A percentile compares a stretch with the other conserved stretches of the same genome.
phyloP scores from a whole-genome alignment of 1,284 basidiomycete species.

The Xerocomus amazonicus region DNA sequence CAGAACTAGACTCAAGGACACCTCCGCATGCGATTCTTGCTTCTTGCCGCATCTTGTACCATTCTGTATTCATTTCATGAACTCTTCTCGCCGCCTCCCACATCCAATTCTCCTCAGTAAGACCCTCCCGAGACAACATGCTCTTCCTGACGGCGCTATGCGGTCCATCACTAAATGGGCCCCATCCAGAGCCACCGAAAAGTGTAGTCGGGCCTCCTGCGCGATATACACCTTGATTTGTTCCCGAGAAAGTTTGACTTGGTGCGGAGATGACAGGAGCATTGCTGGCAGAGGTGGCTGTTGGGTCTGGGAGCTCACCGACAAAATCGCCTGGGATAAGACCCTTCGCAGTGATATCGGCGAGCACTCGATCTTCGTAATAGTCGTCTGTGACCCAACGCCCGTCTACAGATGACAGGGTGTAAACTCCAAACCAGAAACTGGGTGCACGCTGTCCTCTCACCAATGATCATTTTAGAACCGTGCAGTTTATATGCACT shows the following conservation, averaged over 20 bases:
- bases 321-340: constrained; percentile 73
- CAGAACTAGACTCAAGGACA: constrained; percentile 30
- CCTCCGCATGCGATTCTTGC: constrained; percentile 48
- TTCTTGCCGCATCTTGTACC: constrained; percentile 59
- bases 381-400: constrained; percentile 94
- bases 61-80: constrained; percentile 58
- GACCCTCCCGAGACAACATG: constrained; percentile 63
- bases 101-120: constrained; percentile 90
- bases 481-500: constrained; percentile 96
- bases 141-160: constrained; percentile 76
- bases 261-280: constrained; percentile 31
- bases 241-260: constrained; percentile 39
- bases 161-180: constrained; percentile 82
- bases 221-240: constrained; percentile 64
- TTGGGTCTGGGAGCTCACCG: constrained; percentile 75
- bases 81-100: constrained; percentile 66
- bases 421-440: background rate
- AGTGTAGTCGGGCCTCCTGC: constrained; percentile 85
- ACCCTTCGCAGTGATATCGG: constrained; percentile 68
- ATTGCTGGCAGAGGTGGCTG: constrained; percentile 42
- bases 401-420: constrained; percentile 56
- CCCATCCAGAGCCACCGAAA: constrained; percentile 77
- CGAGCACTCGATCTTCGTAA: constrained; percentile 79
- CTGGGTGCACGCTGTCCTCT: constrained; percentile 19
- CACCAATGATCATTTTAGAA: constrained; percentile 83